Conservation (phyloP, 495 filamentous ascomycete species). For the Aspergillus panamensis region DNA sequence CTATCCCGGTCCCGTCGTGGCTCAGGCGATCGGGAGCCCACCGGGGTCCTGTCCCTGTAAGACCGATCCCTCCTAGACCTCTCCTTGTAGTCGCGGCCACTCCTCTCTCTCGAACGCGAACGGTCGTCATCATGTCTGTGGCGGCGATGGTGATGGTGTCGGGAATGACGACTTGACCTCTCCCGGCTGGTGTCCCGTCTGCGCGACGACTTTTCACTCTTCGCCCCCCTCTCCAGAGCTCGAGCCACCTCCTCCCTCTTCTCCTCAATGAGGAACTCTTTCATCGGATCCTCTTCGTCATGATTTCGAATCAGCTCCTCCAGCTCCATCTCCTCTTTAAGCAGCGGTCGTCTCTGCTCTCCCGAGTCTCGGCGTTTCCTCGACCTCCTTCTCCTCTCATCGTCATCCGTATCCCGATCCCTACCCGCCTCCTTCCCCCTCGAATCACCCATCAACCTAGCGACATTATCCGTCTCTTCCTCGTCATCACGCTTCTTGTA, state of each 20-base stretch:
- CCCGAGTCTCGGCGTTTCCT: slow-evolving; percentile 39
- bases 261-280: slow-evolving; percentile 78
- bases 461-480: slow-evolving; percentile 60
- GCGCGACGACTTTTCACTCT: slow-evolving; percentile 36
- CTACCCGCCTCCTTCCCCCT: slow-evolving; percentile 14
- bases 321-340: slow-evolving; percentile 74
- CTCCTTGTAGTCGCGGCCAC: slow-evolving; percentile 24
- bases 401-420: slow-evolving; percentile 32
- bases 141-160: slow-evolving; percentile 50
- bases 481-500: slow-evolving; percentile 90
- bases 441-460: slow-evolving; percentile 35
- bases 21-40: slow-evolving; percentile 35
- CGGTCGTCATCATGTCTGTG: slow-evolving; percentile 35
- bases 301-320: slow-evolving; percentile 70
- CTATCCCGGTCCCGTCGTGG: slow-evolving; percentile 34
- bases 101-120: slow-evolving; percentile 33
- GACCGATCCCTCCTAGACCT: slow-evolving; percentile 21
- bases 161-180: slow-evolving; percentile 50
- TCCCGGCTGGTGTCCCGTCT: slow-evolving; percentile 38
- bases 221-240: slow-evolving; percentile 57
- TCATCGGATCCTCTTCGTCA: slow-evolving; percentile 98
- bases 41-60: slow-evolving; percentile 28
- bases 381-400: slow-evolving; percentile 42
- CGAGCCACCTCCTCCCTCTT: slow-evolving; percentile 82
- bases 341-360: slow-evolving; percentile 40